Conservation (phyloP, 1,284 basidiomycete species). For the Heterobasidion parviporum region DNA sequence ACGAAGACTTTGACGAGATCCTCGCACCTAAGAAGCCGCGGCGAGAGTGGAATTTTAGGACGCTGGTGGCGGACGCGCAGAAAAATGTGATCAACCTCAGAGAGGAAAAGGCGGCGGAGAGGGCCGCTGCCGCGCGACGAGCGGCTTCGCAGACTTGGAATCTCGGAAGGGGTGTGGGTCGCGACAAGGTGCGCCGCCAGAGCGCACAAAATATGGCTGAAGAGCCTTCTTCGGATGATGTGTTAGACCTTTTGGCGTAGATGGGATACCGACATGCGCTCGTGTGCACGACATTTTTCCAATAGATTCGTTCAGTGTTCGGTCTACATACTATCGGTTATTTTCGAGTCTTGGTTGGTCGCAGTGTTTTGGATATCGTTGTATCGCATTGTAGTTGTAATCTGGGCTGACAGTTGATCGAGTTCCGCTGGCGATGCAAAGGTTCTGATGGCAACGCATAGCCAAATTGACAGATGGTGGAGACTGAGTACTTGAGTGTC, state of each 20-base stretch:
- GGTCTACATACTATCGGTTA: no score
- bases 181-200: neutral
- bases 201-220: slow-evolving; percentile 7
- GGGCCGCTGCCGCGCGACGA: no score
- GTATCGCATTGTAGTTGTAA: no score
- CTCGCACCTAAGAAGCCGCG: neutral
- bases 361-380: no score
- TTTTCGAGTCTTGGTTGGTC: no score
- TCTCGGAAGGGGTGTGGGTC: neutral
- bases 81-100: slow-evolving; percentile 31
- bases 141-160: neutral
- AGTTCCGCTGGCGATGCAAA: no score
- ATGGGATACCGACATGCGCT: neutral
- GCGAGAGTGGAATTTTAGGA: slow-evolving; percentile 12
- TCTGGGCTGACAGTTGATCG: no score
- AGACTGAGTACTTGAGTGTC: no score
- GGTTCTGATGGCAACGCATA: no score
- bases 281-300: no score
- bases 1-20: neutral
- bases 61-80: slow-evolving; percentile 36
- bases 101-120: slow-evolving; percentile 10
- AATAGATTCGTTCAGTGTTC: no score
- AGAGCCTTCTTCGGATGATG: slow-evolving; percentile 37
- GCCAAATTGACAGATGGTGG: no score
- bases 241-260: slow-evolving; percentile 40